phyloP scores from a whole-genome alignment of 1,139 yeast genomes.

The Blastobotrys petasosporus region DNA sequence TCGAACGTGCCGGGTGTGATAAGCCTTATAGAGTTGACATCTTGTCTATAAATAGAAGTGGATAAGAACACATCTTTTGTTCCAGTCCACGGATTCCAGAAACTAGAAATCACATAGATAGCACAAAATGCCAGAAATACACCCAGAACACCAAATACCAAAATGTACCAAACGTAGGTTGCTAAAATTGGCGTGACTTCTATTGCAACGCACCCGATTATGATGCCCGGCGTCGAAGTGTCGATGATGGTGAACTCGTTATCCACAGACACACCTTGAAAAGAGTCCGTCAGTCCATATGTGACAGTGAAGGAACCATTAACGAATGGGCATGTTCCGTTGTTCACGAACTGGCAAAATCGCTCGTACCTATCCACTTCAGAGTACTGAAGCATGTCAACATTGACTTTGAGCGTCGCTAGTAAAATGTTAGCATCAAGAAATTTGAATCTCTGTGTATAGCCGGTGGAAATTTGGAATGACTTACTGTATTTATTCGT shows the following conservation, averaged over 20 bases:
- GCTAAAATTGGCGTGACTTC: constrained; percentile 50
- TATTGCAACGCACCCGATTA: constrained; percentile 46
- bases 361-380: constrained; percentile 22
- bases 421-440: not conserved
- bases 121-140: constrained; percentile 42
- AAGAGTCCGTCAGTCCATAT: constrained; percentile 23
- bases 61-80: constrained; percentile 52
- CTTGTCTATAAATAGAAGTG: constrained; percentile 57
- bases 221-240: constrained; percentile 34
- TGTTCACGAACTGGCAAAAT: constrained; percentile 25
- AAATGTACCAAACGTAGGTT: constrained; percentile 37
- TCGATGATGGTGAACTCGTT: constrained; percentile 31
- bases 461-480: too few species aligned
- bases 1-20: constrained; percentile 52
- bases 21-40: constrained; percentile 50
- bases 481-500: constrained; percentile 28
- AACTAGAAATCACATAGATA: constrained; percentile 37
- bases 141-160: constrained; percentile 40
- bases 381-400: constrained; percentile 14
- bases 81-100: constrained; percentile 55
- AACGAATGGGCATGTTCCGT: constrained; percentile 29
- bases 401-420: constrained; percentile 8
- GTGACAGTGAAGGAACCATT: constrained; percentile 22
- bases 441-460: too few species aligned
- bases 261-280: constrained; percentile 29